A percentile compares a stretch with the other conserved stretches of the same genome.
Evolutionary conservation across 768 basidiomycete genomes (phyloP).

Genomic region (Inosperma sp.): DNA sequence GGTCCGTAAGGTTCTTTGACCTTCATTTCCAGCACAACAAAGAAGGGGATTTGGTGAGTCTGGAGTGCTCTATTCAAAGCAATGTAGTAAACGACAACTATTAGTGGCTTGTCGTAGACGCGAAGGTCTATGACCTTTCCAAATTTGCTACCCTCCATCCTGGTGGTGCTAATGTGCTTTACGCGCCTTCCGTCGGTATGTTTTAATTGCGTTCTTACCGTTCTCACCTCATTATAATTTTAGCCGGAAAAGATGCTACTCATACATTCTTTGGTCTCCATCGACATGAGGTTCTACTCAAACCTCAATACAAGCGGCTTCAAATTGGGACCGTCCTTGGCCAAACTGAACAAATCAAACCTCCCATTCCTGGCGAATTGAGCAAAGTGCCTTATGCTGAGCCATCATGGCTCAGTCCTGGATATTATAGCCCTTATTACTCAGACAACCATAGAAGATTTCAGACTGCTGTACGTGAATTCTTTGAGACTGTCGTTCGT

Average conservation of each 20-base stretch:
- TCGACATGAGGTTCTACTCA: conserved; percentile 74
- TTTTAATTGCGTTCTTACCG: neutral
- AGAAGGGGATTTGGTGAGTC: conserved; percentile 64
- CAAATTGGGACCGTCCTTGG: conserved; percentile 71
- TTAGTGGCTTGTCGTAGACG: conserved; percentile 71
- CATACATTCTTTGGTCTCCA: conserved; percentile 88
- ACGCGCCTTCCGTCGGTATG: conserved; percentile 73
- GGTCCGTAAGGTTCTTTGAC: neutral
- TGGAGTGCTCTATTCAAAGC: neutral
- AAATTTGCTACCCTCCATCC: conserved; percentile 81
- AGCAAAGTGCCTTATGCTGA: conserved; percentile 85
- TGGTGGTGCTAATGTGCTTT: conserved; percentile 73
- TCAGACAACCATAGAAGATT: conserved; percentile 68
- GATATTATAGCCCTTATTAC: conserved; percentile 73
- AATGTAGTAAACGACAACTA: neutral
- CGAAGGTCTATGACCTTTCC: conserved; percentile 74
- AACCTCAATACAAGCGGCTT: conserved; percentile 68
- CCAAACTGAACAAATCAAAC: conserved; percentile 49
- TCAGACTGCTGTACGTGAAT: conserved; percentile 70
- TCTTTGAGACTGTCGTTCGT: conserved; percentile 69
- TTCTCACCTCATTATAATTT: conserved; percentile 19
- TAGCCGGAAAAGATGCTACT: conserved; percentile 84
- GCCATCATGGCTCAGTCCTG: conserved; percentile 71
- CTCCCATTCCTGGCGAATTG: conserved; percentile 50
- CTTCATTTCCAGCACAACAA: conserved; percentile 59